Evolutionary conservation across 2,329 filamentous ascomycete genomes (phyloP), one percentile per base, ranked within the genome.

Genomic region (Geosmithia flava): DNA sequence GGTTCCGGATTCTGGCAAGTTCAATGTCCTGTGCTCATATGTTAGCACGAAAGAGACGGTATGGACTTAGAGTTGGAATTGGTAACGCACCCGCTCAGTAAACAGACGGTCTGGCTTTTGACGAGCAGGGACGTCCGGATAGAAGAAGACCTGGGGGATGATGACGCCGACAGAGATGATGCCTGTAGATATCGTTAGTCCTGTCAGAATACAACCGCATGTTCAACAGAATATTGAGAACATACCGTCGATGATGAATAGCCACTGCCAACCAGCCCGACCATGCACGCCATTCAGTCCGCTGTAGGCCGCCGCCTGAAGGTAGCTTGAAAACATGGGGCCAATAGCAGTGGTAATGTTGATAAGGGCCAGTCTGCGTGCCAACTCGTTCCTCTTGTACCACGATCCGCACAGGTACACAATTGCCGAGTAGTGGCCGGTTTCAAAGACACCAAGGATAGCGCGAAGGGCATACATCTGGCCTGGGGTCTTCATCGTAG

Each of bases 111-210:
- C 40, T 1, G 66, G 62, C 29, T 59, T 62, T 5, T 61, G 60
- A 2, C 65, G 64, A 15, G 62, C 59, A 0, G 65, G 64, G 16
- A 69, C 62, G 0, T 66, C 67, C 0, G 68, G 67, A 47, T 58
- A 59, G 3, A 76, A 66, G 7, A 76, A 48, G 51, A 68, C 75
- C 0, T 75, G 74, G 6, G 70, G 64, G 2, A 78, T 48, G 0
- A 71, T 69, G 10, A 78, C 66, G 0, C 73, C 74, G 2, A 78
- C 61, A 0, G 70, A 74, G 54, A 77, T 76, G 29, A 75, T 64
- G 1, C 74, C 75, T 45, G n/a, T 4, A 13, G 4, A 3, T 11
- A 47, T 77, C n/a, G n/a, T n/a, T n/a, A n/a, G n/a, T n/a, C n/a
- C n/a, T n/a, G n/a, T n/a, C n/a, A n/a, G n/a, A n/a, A 74, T 23